phyloP scores from a whole-genome alignment of 257 asterid genomes.

The Rhazya stricta region DNA sequence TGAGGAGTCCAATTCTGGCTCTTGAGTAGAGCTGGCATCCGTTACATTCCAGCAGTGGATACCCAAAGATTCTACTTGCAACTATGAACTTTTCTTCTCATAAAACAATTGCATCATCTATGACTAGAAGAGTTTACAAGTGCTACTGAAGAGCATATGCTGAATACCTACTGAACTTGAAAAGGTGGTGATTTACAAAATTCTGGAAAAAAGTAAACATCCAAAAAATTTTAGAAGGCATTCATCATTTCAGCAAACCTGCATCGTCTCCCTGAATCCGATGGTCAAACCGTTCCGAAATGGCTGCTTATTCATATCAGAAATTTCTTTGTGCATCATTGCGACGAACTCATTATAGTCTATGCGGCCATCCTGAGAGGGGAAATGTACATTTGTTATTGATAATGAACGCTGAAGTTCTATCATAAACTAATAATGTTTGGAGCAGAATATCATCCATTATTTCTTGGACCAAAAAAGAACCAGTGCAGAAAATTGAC shows the following conservation, averaged over 20 bases:
- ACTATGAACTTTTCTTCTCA: not conserved
- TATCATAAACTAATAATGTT: not conserved
- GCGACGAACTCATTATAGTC: conserved; percentile 50
- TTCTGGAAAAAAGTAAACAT: not conserved
- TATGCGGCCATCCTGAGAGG: conserved; percentile 43
- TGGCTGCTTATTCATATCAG: conserved; percentile 34
- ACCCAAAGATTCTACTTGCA: not conserved
- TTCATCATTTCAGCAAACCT: conserved; percentile 19
- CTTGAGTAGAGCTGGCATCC: not conserved
- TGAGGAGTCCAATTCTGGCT: not conserved
- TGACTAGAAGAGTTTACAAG: not conserved
- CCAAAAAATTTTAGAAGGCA: not conserved
- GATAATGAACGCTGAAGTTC: not conserved
- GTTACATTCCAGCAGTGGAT: not conserved
- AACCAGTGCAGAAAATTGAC: not conserved
- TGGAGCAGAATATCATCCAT: not conserved
- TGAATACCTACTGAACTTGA: conserved; percentile 12
- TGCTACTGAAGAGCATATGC: not conserved
- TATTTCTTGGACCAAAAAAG: not conserved
- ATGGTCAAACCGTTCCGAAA: conserved; percentile 15
- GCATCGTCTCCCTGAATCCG: conserved; percentile 22
- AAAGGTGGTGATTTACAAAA: conserved; percentile 4
- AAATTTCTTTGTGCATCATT: conserved; percentile 46
- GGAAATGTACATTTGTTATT: not conserved
- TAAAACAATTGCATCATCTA: not conserved